These are phyloP conservation scores for Metschnikowia dekortorum DNA, from an alignment of 805 yeast species.

Conservation along the genomic window DNA sequence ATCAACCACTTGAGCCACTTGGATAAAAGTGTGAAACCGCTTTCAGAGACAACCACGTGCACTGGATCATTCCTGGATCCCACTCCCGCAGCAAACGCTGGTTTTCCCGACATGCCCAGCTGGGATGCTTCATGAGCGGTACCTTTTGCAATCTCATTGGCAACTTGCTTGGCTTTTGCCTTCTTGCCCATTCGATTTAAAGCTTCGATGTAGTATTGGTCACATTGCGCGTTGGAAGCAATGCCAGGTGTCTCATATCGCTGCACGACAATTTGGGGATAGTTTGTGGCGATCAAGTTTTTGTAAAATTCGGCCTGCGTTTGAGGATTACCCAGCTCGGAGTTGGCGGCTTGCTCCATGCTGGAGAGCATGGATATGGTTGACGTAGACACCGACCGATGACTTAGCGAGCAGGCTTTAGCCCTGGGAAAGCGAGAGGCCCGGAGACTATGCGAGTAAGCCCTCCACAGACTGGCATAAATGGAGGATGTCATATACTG, in stretches of 20 bases:
- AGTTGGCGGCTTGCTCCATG: conserved; percentile 84
- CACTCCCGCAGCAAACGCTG: conserved; percentile 30
- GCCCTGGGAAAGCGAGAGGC: not conserved
- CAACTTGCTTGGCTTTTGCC: conserved; percentile 70
- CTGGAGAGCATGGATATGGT: conserved; percentile 31
- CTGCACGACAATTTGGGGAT: conserved; percentile 95
- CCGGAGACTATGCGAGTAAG: not conserved
- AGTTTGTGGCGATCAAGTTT: conserved; percentile 67
- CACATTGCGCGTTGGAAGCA: conserved; percentile 75
- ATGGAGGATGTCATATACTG: not conserved
- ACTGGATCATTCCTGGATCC: conserved; percentile 81
- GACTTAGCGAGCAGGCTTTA: not conserved
- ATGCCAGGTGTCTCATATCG: conserved; percentile 94
- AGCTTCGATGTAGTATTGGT: conserved; percentile 75
- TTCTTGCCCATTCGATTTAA: conserved; percentile 70
- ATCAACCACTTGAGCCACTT: conserved; percentile 88
- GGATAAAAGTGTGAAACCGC: conserved; percentile 69
- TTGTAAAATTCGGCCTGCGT: conserved; percentile 83
- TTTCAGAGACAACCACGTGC: conserved; percentile 89
- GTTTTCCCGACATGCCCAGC: conserved; percentile 14
- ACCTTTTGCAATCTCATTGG: conserved; percentile 17
- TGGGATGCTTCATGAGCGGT: conserved; percentile 7
- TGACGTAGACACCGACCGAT: conserved; percentile 20
- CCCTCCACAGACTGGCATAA: not conserved
- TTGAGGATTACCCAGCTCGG: conserved; percentile 59